Base-by-base conservation (phyloP, 2,329 filamentous ascomycete species). In the Gremmenia infestans region DNA sequence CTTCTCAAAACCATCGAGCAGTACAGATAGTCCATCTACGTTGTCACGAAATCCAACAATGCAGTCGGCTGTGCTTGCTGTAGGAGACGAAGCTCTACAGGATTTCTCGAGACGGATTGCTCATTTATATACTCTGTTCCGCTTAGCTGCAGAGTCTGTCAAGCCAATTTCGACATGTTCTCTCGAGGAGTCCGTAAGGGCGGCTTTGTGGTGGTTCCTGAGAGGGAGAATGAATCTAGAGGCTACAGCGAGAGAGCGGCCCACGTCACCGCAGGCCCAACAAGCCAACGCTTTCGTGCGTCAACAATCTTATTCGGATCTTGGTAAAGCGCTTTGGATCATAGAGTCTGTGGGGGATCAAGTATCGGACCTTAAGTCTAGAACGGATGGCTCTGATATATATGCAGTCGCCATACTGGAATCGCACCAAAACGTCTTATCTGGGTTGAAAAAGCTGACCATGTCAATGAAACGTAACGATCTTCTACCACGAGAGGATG, bases 311-410 rank as follows among this genome's bases (percentile, higher is more conserved):
- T 91, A 95, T 65, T 81, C 93, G 1, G 90, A 96, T 70, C 76
- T 97, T 50, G 86, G 89, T 23, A 97, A 96, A 70, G 80, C 86
- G 0, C 87, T 89, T 70, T 97, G 92, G 91, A 82, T 96, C n/a
- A 69, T 81, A 11, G 74, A 79, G 17, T 77, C 78, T 15, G 76
- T 80, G 12, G 71, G 75, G 37, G 51, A 65, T 49, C 61, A 68
- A 37, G 37, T 54, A 8, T 32, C 51, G 11, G 48, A 57, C 35
- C 52, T 54, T 54, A 59, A 9, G 35, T 59, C 23, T 52, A 52
- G 22, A 23, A 40, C 22, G 40, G 51, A 19, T 53, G 68, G 71
- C 40, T 28, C 47, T n/a, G 57, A 59, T 48, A 12, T 54, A 46
- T 45, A 35, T 17, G 7, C 77, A 54, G 72, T 72, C 9, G 77